These are phyloP conservation scores for Gryganskiella cystojenkinii DNA, from an alignment of 192 early-diverging fungal genomes.

Conservation along the genomic window DNA sequence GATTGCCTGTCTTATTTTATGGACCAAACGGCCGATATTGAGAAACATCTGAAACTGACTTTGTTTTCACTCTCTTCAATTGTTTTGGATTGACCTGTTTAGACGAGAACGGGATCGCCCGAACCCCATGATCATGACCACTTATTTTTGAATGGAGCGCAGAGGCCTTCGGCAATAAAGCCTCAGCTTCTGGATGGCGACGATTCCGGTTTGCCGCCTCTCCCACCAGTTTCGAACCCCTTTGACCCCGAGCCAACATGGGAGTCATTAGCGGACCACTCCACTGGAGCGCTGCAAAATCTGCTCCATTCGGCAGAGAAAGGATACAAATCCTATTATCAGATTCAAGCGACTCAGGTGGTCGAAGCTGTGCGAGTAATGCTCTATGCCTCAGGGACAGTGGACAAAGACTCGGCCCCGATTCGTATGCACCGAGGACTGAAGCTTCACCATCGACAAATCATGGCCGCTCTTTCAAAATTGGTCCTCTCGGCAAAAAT, in stretches of 20 bases:
- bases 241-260: constrained; percentile 46
- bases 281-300: constrained; percentile 31
- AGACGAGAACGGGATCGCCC: too few relatives aligned
- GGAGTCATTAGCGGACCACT: constrained; percentile 41
- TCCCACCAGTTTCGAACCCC: constrained; percentile 36
- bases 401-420: constrained; percentile 73
- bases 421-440: constrained; percentile 74
- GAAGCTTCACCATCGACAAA: constrained; percentile 75
- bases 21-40: too few relatives aligned
- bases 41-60: too few relatives aligned
- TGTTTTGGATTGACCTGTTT: too few relatives aligned
- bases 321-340: constrained; percentile 40
- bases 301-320: constrained; percentile 45
- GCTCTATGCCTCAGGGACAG: constrained; percentile 82
- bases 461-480: constrained; percentile 86
- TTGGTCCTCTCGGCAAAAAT: constrained; percentile 85
- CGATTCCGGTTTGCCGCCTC: constrained; percentile 21
- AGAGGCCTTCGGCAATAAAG: too few relatives aligned
- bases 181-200: background rate
- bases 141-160: too few relatives aligned
- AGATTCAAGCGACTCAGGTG: constrained; percentile 54
- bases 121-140: too few relatives aligned
- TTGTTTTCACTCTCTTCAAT: too few relatives aligned
- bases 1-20: too few relatives aligned
- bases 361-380: constrained; percentile 86